Base-by-base conservation (phyloP, 1,284 basidiomycete genomes). In the Mycena citricolor region DNA sequence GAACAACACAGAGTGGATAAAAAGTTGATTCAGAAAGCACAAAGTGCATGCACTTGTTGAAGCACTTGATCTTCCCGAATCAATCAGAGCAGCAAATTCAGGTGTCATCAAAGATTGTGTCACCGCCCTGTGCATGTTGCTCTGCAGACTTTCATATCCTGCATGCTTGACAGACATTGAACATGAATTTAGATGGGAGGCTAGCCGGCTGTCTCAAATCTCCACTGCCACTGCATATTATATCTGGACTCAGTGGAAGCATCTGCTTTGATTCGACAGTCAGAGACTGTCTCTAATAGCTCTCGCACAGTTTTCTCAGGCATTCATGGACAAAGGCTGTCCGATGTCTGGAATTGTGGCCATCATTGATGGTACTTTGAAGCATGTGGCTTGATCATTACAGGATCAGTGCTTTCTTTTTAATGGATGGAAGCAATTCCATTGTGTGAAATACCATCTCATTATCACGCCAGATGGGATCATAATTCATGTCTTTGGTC, bases 401-500 rank as follows among this genome's bases (percentile, higher is more conserved):
- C 13, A 29, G 0, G 43, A 47, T 30, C 45, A 47, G 35, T 35
- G 40, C 17, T 26, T 47, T 1, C 33, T 42, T 5, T 47, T 28
- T 13, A 47, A 47, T 35, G 39, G 45, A 1, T 52, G 47, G 51
- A 52, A 52, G 17, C 42, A 32, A 8, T 45, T 51, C 19, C 53
- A 56, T 35, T 42, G 31, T 44, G 21, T 40, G 16, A 42, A 47
- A 14, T 47, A 47, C 25, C 44, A 46, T 16, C 39, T 39, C 2
- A 2, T 47, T 14, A 21, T 52, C 8, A 30, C 47, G 4, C 54
- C 55, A 7, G 54, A 55, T 40, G 51, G 55, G 7, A 44, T 57
- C 16, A 39, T 54, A 2, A 50, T 54, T 11, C 55, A 55, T 39
- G 30, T 56, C 10, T 57, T 43, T 52, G 55, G 54, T 5, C 55